These are phyloP conservation scores for Coniochaeta sp. DNA, from an alignment of 2,329 filamentous ascomycete genomes.

Conservation along the genomic window DNA sequence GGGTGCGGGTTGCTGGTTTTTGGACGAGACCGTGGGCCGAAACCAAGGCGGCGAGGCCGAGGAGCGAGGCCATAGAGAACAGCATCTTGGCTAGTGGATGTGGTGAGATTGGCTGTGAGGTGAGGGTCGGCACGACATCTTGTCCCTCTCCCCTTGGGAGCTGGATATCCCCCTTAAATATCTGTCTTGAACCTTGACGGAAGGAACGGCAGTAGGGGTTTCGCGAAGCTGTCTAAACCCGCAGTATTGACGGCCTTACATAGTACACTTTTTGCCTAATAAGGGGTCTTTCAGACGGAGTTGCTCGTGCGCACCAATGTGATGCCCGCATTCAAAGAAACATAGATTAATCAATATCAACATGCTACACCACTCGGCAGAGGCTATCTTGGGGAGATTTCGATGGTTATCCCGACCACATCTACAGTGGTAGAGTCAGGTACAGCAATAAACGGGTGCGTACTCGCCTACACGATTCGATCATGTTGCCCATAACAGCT, in stretches of 20 bases:
- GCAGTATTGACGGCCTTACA: neutral
- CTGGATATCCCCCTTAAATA: neutral
- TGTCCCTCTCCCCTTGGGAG: neutral
- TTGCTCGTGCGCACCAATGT: neutral
- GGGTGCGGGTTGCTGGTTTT: constrained; percentile 16
- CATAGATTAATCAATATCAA: neutral
- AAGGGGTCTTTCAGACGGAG: neutral
- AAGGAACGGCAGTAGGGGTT: neutral
- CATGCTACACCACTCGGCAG: neutral
- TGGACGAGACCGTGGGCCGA: constrained; percentile 19
- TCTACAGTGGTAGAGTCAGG: neutral
- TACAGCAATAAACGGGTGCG: neutral
- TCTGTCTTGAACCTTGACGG: neutral
- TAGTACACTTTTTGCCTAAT: neutral
- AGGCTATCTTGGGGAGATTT: neutral
- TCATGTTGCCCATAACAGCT: neutral
- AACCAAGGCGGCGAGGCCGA: constrained; percentile 8
- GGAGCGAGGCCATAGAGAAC: constrained; percentile 5
- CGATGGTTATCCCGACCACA: neutral
- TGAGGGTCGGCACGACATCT: neutral
- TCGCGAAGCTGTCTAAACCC: neutral
- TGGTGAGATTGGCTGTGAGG: neutral
- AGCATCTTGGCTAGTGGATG: constrained; percentile 6
- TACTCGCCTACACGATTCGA: neutral
- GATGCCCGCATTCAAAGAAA: neutral